phyloP scores from a whole-genome alignment of 108 stramenopile genomes.

The Mediolabrus comicus region DNA sequence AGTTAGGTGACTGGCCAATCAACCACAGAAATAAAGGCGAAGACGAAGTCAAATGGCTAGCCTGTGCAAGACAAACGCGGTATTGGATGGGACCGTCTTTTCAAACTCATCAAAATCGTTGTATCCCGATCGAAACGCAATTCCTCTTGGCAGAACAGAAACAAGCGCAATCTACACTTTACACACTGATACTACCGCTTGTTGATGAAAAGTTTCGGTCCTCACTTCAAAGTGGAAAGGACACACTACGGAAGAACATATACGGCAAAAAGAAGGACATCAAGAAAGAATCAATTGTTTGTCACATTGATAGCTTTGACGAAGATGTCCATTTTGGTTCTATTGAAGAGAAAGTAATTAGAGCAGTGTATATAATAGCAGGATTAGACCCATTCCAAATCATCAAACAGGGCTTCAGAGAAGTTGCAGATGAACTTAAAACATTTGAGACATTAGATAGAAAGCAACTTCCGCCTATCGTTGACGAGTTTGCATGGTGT shows the following conservation, averaged over 20 bases:
- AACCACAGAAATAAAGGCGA: background rate
- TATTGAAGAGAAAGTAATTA: conserved; percentile 1
- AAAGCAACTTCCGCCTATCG: conserved; percentile 35
- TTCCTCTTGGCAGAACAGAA: conserved; percentile 44
- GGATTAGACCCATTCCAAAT: conserved; percentile 44
- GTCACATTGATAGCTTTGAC: conserved; percentile 43
- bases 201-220: conserved; percentile 45
- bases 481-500: conserved; percentile 74
- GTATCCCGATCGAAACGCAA: conserved; percentile 49
- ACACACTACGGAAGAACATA: background rate
- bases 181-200: conserved; percentile 44
- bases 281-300: conserved; percentile 18
- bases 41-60: conserved; percentile 34
- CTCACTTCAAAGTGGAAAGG: conserved; percentile 8
- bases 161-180: conserved; percentile 5
- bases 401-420: conserved; percentile 21
- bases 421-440: conserved; percentile 26
- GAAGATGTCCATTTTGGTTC: background rate
- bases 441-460: conserved; percentile 32
- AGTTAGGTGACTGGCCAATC: background rate
- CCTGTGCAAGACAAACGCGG: conserved; percentile 32
- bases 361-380: conserved; percentile 43
- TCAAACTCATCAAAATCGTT: conserved; percentile 14
- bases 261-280: background rate
- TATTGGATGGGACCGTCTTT: conserved; percentile 56